A percentile compares a stretch with the other conserved stretches of the same genome.
Conservation (phyloP, 441 rosid genomes). For the Melastoma candidum region DNA sequence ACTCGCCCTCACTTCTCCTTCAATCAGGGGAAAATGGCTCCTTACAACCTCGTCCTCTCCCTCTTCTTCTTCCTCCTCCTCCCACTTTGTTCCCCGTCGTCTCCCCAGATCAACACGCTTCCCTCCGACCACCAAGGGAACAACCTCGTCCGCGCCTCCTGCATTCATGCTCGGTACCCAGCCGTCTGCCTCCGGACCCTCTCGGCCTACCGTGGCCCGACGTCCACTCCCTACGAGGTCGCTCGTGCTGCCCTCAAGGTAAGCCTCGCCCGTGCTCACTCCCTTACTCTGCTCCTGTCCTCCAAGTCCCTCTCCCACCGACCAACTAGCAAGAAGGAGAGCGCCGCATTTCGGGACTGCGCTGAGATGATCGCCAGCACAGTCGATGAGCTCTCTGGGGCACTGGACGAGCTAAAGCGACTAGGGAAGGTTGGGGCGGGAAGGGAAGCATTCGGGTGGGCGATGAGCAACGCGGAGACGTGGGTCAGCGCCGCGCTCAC, state of each 20-base stretch:
- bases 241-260: slow-evolving; percentile 65
- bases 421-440: slow-evolving; percentile 15
- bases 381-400: slow-evolving; percentile 45
- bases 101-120: too few relatives aligned
- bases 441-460: slow-evolving; percentile 39
- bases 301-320: slow-evolving; percentile 1
- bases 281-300: slow-evolving; percentile 25
- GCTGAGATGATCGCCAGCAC: slow-evolving; percentile 56
- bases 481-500: slow-evolving; percentile 79
- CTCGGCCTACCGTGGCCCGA: slow-evolving; percentile 49
- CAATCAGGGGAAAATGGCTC: too few relatives aligned
- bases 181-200: slow-evolving; percentile 53
- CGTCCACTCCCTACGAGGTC: slow-evolving; percentile 40
- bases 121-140: too few relatives aligned
- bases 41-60: too few relatives aligned
- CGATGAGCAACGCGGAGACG: slow-evolving; percentile 71
- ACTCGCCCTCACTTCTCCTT: too few relatives aligned
- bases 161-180: slow-evolving; percentile 66
- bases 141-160: slow-evolving; percentile 46
- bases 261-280: slow-evolving; percentile 37
- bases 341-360: slow-evolving; percentile 46
- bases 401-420: slow-evolving; percentile 44
- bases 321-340: slow-evolving; percentile 15
- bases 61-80: too few relatives aligned
- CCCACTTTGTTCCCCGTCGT: too few relatives aligned